A percentile compares a stretch with the other conserved stretches of the same genome.
Evolutionary conservation across 257 asterid species (phyloP).

Genomic region (Nicotiana tomentosiformis): DNA sequence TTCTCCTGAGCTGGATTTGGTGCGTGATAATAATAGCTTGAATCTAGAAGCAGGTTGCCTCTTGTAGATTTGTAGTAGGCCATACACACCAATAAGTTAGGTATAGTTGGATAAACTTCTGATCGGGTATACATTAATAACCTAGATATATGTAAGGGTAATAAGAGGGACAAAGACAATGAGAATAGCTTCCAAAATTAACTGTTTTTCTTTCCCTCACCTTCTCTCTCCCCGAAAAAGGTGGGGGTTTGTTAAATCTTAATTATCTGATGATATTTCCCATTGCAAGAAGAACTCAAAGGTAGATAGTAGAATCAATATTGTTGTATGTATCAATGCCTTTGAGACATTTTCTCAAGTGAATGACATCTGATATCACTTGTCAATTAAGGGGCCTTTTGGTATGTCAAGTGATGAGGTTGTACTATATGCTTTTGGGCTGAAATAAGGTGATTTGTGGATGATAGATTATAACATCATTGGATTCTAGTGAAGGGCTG

Average conservation of each 20-base stretch:
- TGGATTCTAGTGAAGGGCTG: conserved; percentile 4
- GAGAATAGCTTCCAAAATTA: background rate
- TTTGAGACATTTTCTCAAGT: background rate
- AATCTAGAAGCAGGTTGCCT: background rate
- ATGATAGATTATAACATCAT: background rate
- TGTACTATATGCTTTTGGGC: background rate
- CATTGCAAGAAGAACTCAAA: background rate
- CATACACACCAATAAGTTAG: background rate
- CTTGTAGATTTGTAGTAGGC: background rate
- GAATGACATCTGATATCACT: conserved; percentile 1
- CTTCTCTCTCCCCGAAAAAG: background rate
- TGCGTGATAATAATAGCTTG: background rate
- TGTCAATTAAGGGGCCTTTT: background rate
- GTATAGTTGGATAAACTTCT: background rate
- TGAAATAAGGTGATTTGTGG: no score
- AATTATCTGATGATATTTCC: background rate
- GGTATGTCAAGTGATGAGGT: background rate
- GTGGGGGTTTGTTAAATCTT: background rate
- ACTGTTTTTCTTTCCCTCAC: background rate
- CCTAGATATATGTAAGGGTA: background rate
- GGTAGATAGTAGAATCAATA: background rate
- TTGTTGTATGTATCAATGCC: background rate
- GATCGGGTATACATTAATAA: background rate
- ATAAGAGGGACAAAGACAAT: background rate
- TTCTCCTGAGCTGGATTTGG: background rate